These are phyloP conservation scores for Dentipellis fragilis DNA, from an alignment of 768 basidiomycete species.

Conservation along the genomic window DNA sequence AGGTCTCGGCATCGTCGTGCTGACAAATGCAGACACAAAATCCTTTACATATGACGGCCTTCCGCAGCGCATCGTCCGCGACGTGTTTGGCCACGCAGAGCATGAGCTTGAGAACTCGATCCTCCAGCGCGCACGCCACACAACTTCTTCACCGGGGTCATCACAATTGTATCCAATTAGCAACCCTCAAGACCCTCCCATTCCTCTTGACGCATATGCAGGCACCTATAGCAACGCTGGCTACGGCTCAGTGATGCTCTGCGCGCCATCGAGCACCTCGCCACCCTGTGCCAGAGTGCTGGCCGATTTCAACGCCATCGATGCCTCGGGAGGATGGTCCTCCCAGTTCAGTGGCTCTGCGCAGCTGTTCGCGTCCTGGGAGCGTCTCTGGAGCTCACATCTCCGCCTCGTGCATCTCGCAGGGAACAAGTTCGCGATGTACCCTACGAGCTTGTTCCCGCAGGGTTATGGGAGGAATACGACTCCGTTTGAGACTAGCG, in stretches of 20 bases:
- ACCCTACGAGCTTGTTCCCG: not conserved
- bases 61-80: not conserved
- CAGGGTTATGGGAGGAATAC: not conserved
- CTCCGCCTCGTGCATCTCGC: not conserved
- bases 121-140: too few species aligned
- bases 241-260: not conserved
- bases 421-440: not conserved
- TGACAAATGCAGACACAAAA: slow-evolving; percentile 5
- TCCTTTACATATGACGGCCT: not conserved
- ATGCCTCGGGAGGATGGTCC: not conserved
- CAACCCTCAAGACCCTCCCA: too few species aligned
- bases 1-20: slow-evolving; percentile 2
- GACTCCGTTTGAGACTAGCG: not conserved
- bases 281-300: not conserved
- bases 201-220: not conserved
- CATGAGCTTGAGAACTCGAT: too few species aligned
- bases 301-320: not conserved
- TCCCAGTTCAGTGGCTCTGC: too few species aligned
- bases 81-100: not conserved
- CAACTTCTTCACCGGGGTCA: not conserved
- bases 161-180: too few species aligned
- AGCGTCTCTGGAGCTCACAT: not conserved
- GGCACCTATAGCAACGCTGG: not conserved
- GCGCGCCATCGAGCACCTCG: not conserved
- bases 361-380: not conserved